Base-by-base conservation (phyloP, 2,329 filamentous ascomycete genomes). In the Onygenales sp. region DNA sequence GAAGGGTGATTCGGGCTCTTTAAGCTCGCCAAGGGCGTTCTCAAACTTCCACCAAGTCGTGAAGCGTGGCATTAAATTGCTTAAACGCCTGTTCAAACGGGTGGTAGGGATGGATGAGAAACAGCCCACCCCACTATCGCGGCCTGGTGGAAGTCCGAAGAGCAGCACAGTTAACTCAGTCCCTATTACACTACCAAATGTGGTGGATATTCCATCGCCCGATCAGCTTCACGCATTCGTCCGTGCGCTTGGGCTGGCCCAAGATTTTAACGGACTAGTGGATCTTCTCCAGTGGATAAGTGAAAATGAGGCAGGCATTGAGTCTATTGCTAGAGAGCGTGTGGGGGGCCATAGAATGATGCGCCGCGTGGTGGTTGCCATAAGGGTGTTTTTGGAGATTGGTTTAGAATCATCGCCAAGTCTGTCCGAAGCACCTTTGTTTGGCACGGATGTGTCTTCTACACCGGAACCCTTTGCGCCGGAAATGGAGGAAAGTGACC, bases 241-340 rank as follows among this genome's bases (percentile, higher is more conserved):
- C 44, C 64, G 72, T 42, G 67, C 68, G 33, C 61, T 76, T 10
- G 73, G 73, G 9, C 56, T 66, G 4, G 64, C 66, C 5, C 63
- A 64, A 52, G 73, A 76, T 52, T 65, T 67, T 42, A 63, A 70
- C 39, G 67, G 69, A 10, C 54, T 76, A 17, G 51, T 74, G 36
- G 63, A 63, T 47, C 60, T 75, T 21, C 59, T 75, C 42, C 64
- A 62, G 10, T 74, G 72, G 72, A 74, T 75, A 68, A 66, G 62
- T 33, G 59, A 59, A 43, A 66, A 63, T 54, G 62, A 64, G 11
- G 44, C 55, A 33, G 59, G 65, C 4, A 55, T 75, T 14, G 65
- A 66, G 21, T 65, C 67, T 50, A 52, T 60, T n/a, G 62, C 67
- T 17, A 65, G 69, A 8, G 65, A 71, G 52, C 60, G 59, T 17